Percentiles rank a stretch among this genome's conserved stretches.
Evolutionary conservation across 208 protist species (phyloP).

Genomic region (Spongospora subterranea): DNA sequence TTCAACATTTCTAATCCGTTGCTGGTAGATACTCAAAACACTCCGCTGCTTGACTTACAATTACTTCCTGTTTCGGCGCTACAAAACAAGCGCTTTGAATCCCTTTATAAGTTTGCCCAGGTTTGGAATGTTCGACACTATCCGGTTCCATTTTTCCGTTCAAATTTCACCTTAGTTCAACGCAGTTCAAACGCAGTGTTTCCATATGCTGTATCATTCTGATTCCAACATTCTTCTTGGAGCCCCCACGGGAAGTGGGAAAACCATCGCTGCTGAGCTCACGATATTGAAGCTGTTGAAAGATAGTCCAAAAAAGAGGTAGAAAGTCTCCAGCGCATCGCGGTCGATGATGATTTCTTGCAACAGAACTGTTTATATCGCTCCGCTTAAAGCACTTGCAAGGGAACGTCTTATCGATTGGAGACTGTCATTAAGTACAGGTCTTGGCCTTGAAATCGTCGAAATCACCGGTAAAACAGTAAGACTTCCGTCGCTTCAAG

Average conservation of each 20-base stretch:
- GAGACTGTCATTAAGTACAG: slow-evolving; percentile 17
- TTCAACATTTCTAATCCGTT: neutral
- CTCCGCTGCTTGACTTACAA: slow-evolving; percentile 32
- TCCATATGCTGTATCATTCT: slow-evolving; percentile 94
- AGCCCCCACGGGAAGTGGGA: slow-evolving; percentile 94
- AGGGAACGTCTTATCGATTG: slow-evolving; percentile 86
- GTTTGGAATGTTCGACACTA: slow-evolving; percentile 71
- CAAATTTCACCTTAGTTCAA: slow-evolving; percentile 96
- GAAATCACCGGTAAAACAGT: slow-evolving; percentile 21
- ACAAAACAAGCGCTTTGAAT: slow-evolving; percentile 22
- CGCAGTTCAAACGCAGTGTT: slow-evolving; percentile 92
- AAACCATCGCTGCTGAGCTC: slow-evolving; percentile 98
- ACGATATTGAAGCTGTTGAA: slow-evolving; percentile 93
- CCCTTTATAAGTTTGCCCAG: slow-evolving; percentile 1
- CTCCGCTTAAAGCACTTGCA: slow-evolving; percentile 98
- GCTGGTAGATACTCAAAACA: neutral
- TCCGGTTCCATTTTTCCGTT: slow-evolving; percentile 74
- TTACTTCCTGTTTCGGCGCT: slow-evolving; percentile 27
- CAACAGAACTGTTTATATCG: slow-evolving; percentile 97
- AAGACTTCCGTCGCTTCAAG: neutral
- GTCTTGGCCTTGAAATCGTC: neutral
- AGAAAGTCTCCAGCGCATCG: neutral
- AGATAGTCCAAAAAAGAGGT: slow-evolving; percentile 78
- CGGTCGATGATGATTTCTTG: too few relatives aligned
- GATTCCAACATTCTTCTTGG: slow-evolving; percentile 97